phyloP scores from a whole-genome alignment of 2,329 filamentous ascomycete species.

The Chrysosphaeria jannelii region DNA sequence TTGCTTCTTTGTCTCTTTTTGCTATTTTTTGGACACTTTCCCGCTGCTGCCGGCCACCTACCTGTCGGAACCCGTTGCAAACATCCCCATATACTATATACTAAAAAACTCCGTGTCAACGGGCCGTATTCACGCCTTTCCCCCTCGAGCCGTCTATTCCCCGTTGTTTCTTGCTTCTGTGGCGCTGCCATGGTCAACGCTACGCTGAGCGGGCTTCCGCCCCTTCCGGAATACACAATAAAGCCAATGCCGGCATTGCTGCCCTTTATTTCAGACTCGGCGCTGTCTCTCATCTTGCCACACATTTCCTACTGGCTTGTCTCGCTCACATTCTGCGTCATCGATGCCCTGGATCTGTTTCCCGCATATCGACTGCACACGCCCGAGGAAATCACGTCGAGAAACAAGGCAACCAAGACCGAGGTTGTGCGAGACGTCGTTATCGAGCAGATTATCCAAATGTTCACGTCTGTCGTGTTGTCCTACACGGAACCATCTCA shows the following conservation, averaged over 20 bases:
- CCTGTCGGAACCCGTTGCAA: no score
- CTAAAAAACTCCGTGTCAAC: no score
- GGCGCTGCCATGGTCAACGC: no score
- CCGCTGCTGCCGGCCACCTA: no score
- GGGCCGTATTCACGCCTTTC: no score
- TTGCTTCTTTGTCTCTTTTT: no score
- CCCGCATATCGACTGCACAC: slow-evolving; percentile 85
- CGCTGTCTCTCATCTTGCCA: slow-evolving; percentile 45
- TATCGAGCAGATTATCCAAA: slow-evolving; percentile 75
- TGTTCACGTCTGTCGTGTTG: slow-evolving; percentile 34
- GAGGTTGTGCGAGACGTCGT: slow-evolving; percentile 78
- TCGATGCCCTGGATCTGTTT: slow-evolving; percentile 65
- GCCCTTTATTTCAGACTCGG: slow-evolving; percentile 52
- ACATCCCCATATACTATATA: no score
- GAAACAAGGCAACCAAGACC: slow-evolving; percentile 61
- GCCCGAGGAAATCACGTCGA: slow-evolving; percentile 61
- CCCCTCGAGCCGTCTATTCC: no score
- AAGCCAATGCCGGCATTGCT: slow-evolving; percentile 40
- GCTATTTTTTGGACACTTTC: no score
- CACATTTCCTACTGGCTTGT: slow-evolving; percentile 68
- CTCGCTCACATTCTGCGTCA: slow-evolving; percentile 60
- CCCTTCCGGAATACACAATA: slow-evolving; percentile 57
- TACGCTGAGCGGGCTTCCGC: slow-evolving; percentile 52
- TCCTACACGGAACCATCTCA: slow-evolving; percentile 44
- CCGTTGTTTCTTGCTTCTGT: no score